Conservation (phyloP, 2,329 filamentous ascomycete genomes). For the Sporothrix schenckii region DNA sequence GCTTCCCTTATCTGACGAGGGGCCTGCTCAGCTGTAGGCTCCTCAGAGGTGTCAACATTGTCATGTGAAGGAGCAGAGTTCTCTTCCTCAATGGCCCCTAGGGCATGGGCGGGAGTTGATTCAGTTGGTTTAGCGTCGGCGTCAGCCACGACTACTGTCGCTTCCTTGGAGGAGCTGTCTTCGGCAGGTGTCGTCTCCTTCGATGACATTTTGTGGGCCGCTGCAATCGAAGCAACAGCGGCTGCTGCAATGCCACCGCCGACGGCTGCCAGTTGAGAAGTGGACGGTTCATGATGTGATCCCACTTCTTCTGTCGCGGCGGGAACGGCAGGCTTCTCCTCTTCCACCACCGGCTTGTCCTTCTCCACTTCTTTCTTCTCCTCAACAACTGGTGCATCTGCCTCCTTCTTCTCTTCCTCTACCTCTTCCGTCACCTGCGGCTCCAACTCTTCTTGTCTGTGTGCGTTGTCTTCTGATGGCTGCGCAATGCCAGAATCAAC, state of each 20-base stretch:
- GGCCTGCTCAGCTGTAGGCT: background rate
- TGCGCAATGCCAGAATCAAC: background rate
- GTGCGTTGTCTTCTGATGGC: background rate
- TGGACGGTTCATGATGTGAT: background rate
- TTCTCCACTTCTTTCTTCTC: background rate
- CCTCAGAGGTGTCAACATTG: background rate
- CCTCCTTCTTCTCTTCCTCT: background rate
- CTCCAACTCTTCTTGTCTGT: background rate
- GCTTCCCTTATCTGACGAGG: background rate
- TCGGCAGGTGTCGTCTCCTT: background rate
- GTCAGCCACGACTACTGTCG: background rate
- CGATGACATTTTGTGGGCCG: background rate
- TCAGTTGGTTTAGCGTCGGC: background rate
- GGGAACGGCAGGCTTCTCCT: background rate
- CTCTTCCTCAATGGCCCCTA: background rate
- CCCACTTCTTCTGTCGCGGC: background rate
- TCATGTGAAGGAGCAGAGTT: background rate
- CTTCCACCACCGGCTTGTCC: background rate
- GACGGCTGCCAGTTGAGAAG: background rate
- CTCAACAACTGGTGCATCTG: background rate
- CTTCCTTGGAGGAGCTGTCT: background rate
- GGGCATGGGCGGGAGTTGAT: background rate
- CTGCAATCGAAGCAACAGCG: constrained; percentile 7
- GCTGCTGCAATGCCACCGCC: constrained; percentile 4
- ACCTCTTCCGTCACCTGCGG: background rate